These are phyloP conservation scores for Fusarium verrucosum DNA, from an alignment of 2,329 filamentous ascomycete species.

Conservation along the genomic window DNA sequence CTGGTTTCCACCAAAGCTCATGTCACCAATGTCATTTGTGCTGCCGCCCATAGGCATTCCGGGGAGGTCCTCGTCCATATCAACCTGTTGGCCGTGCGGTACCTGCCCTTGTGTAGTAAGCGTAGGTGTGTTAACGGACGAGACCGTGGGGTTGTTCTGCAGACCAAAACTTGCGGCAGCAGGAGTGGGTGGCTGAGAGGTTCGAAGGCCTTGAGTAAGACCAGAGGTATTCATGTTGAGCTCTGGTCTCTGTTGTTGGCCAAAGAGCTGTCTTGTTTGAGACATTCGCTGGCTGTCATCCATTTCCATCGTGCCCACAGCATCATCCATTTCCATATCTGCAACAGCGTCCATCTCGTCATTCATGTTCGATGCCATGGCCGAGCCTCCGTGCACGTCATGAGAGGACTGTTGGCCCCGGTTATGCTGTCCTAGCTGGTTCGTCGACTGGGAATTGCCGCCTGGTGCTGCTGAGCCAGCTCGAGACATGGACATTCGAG, in stretches of 20 bases:
- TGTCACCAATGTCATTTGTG: conserved; percentile 59
- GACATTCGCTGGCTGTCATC: conserved; percentile 72
- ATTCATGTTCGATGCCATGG: conserved; percentile 52
- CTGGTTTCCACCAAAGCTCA: conserved; percentile 60
- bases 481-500: conserved; percentile 49
- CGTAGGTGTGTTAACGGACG: conserved; percentile 94
- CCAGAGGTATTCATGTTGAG: conserved; percentile 84
- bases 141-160: conserved; percentile 94
- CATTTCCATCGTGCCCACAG: conserved; percentile 71
- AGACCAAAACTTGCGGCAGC: conserved; percentile 79
- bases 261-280: conserved; percentile 74
- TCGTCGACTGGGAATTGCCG: conserved; percentile 43
- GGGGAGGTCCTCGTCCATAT: conserved; percentile 78
- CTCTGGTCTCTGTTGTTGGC: conserved; percentile 71
- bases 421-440: conserved; percentile 50
- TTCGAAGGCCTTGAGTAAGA: conserved; percentile 79
- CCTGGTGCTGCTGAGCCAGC: conserved; percentile 46
- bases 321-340: conserved; percentile 97
- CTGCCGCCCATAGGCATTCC: conserved; percentile 71
- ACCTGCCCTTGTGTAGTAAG: conserved; percentile 80
- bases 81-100: conserved; percentile 65
- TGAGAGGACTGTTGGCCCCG: conserved; percentile 46
- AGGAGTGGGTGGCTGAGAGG: conserved; percentile 87
- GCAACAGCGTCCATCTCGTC: conserved; percentile 86
- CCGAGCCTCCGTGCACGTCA: conserved; percentile 53